Base-by-base conservation (phyloP, 2,329 filamentous ascomycete genomes). In the Neonectria coccinea region DNA sequence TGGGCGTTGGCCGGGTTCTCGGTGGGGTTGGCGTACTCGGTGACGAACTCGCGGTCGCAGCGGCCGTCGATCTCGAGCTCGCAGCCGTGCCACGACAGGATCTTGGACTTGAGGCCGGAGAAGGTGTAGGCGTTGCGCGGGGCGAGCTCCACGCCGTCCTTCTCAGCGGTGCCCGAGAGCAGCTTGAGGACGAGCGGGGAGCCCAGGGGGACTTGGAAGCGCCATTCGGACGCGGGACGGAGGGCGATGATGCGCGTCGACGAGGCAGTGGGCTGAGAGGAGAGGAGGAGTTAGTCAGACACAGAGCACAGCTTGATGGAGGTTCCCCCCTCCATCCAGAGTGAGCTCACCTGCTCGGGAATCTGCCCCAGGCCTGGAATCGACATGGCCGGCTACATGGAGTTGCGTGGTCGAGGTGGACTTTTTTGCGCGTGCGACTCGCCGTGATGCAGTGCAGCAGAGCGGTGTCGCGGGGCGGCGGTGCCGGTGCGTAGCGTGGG, bases 61-160 rank as follows among this genome's bases (percentile, higher is more conserved):
- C 82, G 81, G 2, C 90, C 90, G 47, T 85, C 88, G 64, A 97
- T 85, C 78, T 97, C 92, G 65, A 99, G 82, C 57, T 89, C 89
- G 80, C 94, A 97, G 73, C 96, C 95, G 75, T 95, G 89, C 91
- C 93, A 97, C 55, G 94, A 97, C 78, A 92, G 92, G 74, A 99
- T 91, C 66, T 95, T 94, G 62, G 92, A 92, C 82, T 97, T 97
- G 70, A 87, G 88, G 60, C 93, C 92, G 50, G 87, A 86, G 79
- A 99, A 95, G 33, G 85, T 90, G 82, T 98, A 98, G 10, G 88
- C 85, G 56, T 91, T 91, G 61, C 91, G 91, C 10, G 88, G 86
- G 11, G 94, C 94, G 47, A 99, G 91, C 81, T 99, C 96, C 59
- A 95, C 94, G 76, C 96, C 96, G 77, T 98, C 97, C 75, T 97